phyloP scores from a whole-genome alignment of 2,329 filamentous ascomycete species.

The Pezicula carpinea region DNA sequence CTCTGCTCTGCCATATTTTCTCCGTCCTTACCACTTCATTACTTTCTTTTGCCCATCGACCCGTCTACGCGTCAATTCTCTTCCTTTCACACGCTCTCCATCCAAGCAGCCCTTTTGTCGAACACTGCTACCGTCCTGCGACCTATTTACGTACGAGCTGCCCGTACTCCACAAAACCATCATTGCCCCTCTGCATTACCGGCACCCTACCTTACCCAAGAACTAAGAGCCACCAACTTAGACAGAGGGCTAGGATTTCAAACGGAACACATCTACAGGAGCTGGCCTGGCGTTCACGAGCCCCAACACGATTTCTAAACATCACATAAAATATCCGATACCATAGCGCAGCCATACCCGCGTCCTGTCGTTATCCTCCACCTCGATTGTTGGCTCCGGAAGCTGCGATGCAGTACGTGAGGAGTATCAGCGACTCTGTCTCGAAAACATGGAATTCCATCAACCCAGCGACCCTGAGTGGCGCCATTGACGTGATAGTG shows the following conservation, averaged over 20 bases:
- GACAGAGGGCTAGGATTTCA: not conserved
- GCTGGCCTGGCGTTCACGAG: too few relatives aligned
- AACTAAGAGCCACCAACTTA: not conserved
- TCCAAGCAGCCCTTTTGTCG: not conserved
- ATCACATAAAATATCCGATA: not conserved
- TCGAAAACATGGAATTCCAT: conserved; percentile 99
- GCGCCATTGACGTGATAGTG: conserved; percentile 97
- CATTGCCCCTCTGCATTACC: too few relatives aligned
- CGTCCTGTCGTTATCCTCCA: not conserved
- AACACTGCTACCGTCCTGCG: not conserved
- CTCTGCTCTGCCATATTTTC: too few relatives aligned
- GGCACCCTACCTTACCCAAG: not conserved
- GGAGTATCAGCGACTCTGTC: conserved; percentile 90
- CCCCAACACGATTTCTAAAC: too few relatives aligned
- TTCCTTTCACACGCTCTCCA: not conserved
- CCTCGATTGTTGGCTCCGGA: not conserved
- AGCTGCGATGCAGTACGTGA: conserved; percentile 88
- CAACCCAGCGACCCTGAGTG: conserved; percentile 94
- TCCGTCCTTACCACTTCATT: not conserved
- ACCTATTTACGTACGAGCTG: not conserved
- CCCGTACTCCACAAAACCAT: not conserved
- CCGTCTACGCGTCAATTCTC: not conserved
- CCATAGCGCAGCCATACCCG: not conserved
- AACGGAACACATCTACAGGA: not conserved
- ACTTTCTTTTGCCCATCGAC: not conserved